Base-by-base conservation (phyloP, 1,284 basidiomycete species). In the Albatrellus sp. region DNA sequence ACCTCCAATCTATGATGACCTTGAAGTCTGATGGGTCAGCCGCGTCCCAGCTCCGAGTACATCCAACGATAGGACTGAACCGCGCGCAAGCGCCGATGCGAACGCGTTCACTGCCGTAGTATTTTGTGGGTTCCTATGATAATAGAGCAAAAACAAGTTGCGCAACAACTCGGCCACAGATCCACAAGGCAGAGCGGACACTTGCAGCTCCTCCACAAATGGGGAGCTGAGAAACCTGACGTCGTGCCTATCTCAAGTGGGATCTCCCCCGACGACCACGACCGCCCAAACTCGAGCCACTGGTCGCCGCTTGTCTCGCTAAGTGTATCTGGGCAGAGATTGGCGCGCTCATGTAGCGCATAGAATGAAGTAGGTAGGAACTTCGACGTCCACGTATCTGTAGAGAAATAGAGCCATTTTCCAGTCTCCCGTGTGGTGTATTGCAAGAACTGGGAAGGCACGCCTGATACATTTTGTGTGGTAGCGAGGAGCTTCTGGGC, bases 1-100 rank as follows among this genome's bases (percentile, higher is more conserved):
- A 66, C 65, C 54, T 83, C 76, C 16, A 84, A 61, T 84, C 80
- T 41, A 80, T 80, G 57, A 82, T 81, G 45, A 82, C 77, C 56
- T 67, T 65, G 55, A 80, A 80, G 50, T 75, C 68, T 1, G 69
- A 62, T 6, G 73, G 70, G 52, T 78, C 70, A 1, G 68, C 47
- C 0, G 72, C 56, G 54, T 78, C 70, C 79, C 79, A 83, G 48
- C 67, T 69, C 14, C 62, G 55, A 3, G 70, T 71, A 47, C 67
- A 70, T 5, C 70, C 69, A 3, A 71, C 69, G 4, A 61, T 58
- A 6, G 63, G 59, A 48, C 51, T 64, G 48, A 63, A 73, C 17
- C 69, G 59, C 0, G 52, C 59, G 69, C 68, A 2, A 73, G 58
- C 13, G 57, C 53, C 0, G 48, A 53, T 1, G 66, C 67, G 45